Base-by-base conservation (phyloP, 768 basidiomycete genomes). In the Termitomyces heimii region DNA sequence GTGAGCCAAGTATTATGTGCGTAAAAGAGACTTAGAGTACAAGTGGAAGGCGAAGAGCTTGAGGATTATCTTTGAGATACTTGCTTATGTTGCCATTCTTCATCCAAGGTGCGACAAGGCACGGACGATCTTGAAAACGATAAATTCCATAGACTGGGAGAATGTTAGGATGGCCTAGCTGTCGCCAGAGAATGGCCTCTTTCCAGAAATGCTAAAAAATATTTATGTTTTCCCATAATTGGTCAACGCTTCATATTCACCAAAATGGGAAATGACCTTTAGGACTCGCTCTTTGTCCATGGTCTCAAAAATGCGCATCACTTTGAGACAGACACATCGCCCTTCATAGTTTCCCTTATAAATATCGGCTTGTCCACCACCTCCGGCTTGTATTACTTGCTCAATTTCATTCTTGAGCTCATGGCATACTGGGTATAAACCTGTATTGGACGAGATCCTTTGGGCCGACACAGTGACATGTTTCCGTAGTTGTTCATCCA, bases 91-190 rank as follows among this genome's bases (percentile, higher is more conserved):
- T 71, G 0, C 72, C 73, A 47, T 70, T 67, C 29, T 72, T 63
- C 73, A 73, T 72, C 73, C 71, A 75, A 5, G 73, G 70, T 4
- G 70, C 69, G 2, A 74, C 70, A 39, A 73, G 65, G 50, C 70
- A 71, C 9, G 72, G 56, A 39, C 70, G 61, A 9, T 57, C 56
- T 26, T 62, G 55, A 10, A 54, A 56, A 31, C 69, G 67, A 34
- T 58, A 60, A 7, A 69, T 49, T 3, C 75, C 74, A 14, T 69
- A 70, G 40, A 76, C 71, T 0, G 74, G 73, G 6, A 75, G 65
- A 10, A 76, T 61, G 55, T 61, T 61, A 5, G 48, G 42, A 45
- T 61, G 60, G 20, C 44, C 37, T 7, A 61, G 32, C 18, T 61
- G 60, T 24, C 47, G 34, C 60, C 60, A 61, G 6, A 61, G 50